Conservation (phyloP, 495 filamentous ascomycete species). For the Penicillium samsonianum region DNA sequence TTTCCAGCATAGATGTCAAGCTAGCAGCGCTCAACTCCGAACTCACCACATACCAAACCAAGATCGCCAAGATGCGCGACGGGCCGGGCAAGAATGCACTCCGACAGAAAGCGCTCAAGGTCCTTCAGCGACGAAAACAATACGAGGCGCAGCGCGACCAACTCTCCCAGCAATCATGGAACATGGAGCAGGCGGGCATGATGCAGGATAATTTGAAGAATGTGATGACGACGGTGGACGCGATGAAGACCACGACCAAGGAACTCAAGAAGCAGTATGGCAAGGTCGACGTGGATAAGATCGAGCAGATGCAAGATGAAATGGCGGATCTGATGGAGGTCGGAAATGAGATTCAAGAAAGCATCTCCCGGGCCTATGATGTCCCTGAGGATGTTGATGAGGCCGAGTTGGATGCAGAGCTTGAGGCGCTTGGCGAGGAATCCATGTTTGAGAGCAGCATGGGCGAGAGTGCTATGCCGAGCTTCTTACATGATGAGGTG, state of each 20-base stretch:
- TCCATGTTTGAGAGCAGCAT: conserved; percentile 68
- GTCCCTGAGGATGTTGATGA: conserved; percentile 98
- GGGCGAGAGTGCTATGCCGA: conserved; percentile 67
- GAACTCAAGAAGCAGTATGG: conserved; percentile 92
- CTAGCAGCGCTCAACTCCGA: conserved; percentile 89
- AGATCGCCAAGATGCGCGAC: conserved; percentile 91
- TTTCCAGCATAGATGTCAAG: conserved; percentile 92
- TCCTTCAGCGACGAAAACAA: conserved; percentile 92
- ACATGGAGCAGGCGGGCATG: conserved; percentile 98
- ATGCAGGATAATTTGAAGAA: conserved; percentile 99
- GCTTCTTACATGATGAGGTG: conserved; percentile 84
- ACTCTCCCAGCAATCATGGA: conserved; percentile 93
- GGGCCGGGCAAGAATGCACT: conserved; percentile 92
- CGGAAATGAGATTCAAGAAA: conserved; percentile 98
- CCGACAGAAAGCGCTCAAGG: conserved; percentile 91
- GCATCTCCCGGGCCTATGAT: conserved; percentile 89
- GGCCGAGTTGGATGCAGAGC: conserved; percentile 92
- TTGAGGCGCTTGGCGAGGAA: conserved; percentile 92
- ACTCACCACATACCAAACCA: conserved; percentile 82
- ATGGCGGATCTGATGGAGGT: conserved; percentile 98
- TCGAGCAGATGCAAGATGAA: conserved; percentile 97
- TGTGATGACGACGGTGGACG: conserved; percentile 97
- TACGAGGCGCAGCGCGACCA: conserved; percentile 95
- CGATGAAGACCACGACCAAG: conserved; percentile 95
- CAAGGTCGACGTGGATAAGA: conserved; percentile 95